Evolutionary conservation across 129 eudicot species (phyloP), one percentile per base, ranked within the genome.

Genomic region (Artemisia annua): DNA sequence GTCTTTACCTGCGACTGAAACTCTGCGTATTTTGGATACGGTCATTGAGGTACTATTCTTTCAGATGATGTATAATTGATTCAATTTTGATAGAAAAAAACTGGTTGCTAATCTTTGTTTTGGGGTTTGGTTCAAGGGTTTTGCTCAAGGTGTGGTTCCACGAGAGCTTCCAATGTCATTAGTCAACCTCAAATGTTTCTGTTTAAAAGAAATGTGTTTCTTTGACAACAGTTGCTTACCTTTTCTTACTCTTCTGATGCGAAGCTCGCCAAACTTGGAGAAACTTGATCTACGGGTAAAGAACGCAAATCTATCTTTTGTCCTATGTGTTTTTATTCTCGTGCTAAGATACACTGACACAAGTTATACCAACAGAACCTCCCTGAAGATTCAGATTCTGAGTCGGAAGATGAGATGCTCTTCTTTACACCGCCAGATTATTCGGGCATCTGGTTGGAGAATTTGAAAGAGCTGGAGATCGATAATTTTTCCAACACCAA

Each of bases 241-340:
- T 26, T 61, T 61, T 28, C 66, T 61, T 61, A 10, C 3, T 3
- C 48, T 61, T 61, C 2, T 61, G 46, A 11, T 61, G 13, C 3
- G 66, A 61, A 61, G 66, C 46, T 61, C 66, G 9, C 66, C 66
- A 9, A 61, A 61, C 48, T 11, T 61, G 46, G 66, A 61, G 46
- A 61, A 61, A 61, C 19, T 61, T 61, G 32, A 11, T 17, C 20
- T 61, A 14, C 17, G n/a, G 18, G 66, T 61, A 63, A 20, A 20
- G 3, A 20, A 18, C 63, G n/a, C 16, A 35, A 32, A n/a, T 63
- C 49, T 32, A 22, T 28, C 10, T 61, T 61, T 39, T 24, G 15
- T 61, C 11, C 19, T 12, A 1, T 12, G 3, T 53, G 7, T 54
- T 54, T 7, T 54, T 54, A 16, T 54, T 14, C 19, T 54, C 17